phyloP scores from a whole-genome alignment of 345 rosid genomes.

The Citrus sinensis region DVS_A1.0 CM039164.1:3792001-3792500 shows the following conservation, averaged over 20 bases:
- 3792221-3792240: background rate
- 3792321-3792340: background rate
- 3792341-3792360: background rate
- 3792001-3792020: constrained; percentile 63
- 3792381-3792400: background rate
- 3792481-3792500: constrained; percentile 74
- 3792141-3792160: constrained; percentile 59
- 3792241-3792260: background rate
- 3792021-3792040: constrained; percentile 69
- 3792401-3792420: background rate
- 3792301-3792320: background rate
- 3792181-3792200: background rate
- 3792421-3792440: background rate
- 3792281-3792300: background rate
- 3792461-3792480: constrained; percentile 67
- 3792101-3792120: constrained; percentile 54
- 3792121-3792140: constrained; percentile 51
- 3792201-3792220: background rate
- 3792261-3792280: background rate
- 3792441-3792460: constrained; percentile 14
- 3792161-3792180: constrained; percentile 69
- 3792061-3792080: constrained; percentile 59
- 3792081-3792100: constrained; percentile 63
- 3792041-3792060: constrained; percentile 67
- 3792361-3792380: background rate